Percentiles rank a stretch among this genome's conserved stretches.
These are phyloP conservation scores for Leccinum pachyderme DNA, from an alignment of 1,284 basidiomycete species.

Conservation along the genomic window DNA sequence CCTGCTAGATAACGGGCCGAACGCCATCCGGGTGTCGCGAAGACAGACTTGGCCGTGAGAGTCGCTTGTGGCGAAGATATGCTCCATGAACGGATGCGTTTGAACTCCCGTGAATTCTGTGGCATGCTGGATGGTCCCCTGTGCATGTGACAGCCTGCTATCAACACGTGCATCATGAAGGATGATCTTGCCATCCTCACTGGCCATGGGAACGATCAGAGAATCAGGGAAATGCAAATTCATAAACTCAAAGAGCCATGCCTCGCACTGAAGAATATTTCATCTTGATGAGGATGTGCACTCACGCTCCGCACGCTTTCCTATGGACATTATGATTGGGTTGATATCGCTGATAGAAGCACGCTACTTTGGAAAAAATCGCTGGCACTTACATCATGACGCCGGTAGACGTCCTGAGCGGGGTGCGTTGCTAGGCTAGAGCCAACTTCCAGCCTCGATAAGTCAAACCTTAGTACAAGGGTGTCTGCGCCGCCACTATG, in stretches of 20 bases:
- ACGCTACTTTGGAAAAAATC: slow-evolving; percentile 4
- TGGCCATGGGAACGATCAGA: slow-evolving; percentile 27
- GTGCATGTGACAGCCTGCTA: slow-evolving; percentile 37
- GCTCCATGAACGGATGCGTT: slow-evolving; percentile 61
- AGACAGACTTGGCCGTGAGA: slow-evolving; percentile 55
- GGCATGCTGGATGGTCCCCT: slow-evolving; percentile 49
- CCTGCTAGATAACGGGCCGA: slow-evolving; percentile 47
- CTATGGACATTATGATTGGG: slow-evolving; percentile 35
- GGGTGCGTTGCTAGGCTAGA: slow-evolving; percentile 11
- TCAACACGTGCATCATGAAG: slow-evolving; percentile 52
- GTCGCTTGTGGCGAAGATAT: slow-evolving; percentile 68
- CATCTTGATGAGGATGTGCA: slow-evolving; percentile 62
- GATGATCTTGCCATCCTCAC: slow-evolving; percentile 67
- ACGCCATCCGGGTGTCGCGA: slow-evolving; percentile 76
- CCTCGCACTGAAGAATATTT: slow-evolving; percentile 67
- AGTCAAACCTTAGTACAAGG: slow-evolving; percentile 57
- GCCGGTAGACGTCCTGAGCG: slow-evolving; percentile 25
- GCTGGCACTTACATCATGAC: slow-evolving; percentile 32
- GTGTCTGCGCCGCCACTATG: slow-evolving; percentile 63
- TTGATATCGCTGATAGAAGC: slow-evolving; percentile 14
- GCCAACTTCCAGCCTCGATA: slow-evolving; percentile 25
- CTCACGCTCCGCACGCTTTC: slow-evolving; percentile 61
- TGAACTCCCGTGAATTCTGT: slow-evolving; percentile 60
- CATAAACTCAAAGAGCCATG: slow-evolving; percentile 29
- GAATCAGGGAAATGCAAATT: slow-evolving; percentile 28